Conservation (phyloP, 805 yeast species). For the Torulaspora franciscae region DNA sequence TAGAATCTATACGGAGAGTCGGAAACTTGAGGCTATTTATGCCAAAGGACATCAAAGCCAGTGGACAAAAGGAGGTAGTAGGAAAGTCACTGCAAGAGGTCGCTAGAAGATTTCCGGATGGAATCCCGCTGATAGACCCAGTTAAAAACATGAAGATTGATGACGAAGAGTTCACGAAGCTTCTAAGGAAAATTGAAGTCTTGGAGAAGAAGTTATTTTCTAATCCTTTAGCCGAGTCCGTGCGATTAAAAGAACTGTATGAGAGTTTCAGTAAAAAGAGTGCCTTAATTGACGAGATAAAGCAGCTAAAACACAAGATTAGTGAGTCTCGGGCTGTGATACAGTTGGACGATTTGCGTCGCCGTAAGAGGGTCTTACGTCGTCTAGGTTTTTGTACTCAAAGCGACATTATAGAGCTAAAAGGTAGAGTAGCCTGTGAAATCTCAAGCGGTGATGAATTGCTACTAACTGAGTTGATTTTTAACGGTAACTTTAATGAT, state of each 20-base stretch:
- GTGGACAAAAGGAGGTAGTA: constrained; percentile 56
- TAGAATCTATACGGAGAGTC: constrained; percentile 66
- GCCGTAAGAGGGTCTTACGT: constrained; percentile 87
- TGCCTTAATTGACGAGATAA: constrained; percentile 53
- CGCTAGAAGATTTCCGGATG: constrained; percentile 78
- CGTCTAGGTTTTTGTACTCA: constrained; percentile 85
- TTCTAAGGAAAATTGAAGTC: constrained; percentile 75
- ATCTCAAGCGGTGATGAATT: constrained; percentile 85
- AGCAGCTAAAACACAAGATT: constrained; percentile 57
- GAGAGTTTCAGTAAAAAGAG: constrained; percentile 62
- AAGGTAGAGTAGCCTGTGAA: constrained; percentile 97
- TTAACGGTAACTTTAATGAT: constrained; percentile 92
- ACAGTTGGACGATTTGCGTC: constrained; percentile 89
- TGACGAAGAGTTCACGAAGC: constrained; percentile 66
- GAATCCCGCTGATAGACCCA: constrained; percentile 89
- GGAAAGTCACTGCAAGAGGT: constrained; percentile 75
- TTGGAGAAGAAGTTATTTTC: constrained; percentile 67
- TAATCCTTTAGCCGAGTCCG: constrained; percentile 62
- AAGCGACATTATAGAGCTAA: constrained; percentile 85
- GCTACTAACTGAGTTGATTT: constrained; percentile 81
- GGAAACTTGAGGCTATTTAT: constrained; percentile 77
- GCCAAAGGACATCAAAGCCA: constrained; percentile 67
- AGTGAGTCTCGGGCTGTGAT: constrained; percentile 84
- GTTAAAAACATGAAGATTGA: constrained; percentile 87
- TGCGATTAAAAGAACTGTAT: constrained; percentile 58